Base-by-base conservation (phyloP, 345 rosid genomes). In the Eutrema yunnanense region DNA sequence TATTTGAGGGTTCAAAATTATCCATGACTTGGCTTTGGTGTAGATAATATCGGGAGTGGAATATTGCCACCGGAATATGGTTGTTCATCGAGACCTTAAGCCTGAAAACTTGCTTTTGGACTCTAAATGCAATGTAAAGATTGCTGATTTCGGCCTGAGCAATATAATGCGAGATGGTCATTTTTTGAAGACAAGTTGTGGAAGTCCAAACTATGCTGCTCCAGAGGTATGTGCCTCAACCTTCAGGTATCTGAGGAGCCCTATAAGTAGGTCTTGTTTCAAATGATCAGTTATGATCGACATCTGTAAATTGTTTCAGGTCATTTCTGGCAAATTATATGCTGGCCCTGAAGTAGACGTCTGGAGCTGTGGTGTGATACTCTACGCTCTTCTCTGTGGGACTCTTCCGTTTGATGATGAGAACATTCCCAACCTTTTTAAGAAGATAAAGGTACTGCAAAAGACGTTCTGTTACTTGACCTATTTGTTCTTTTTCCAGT, bases 161-260 rank as follows among this genome's bases (percentile, higher is more conserved):
- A 96, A 90, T 69, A 75, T 90, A 63, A 92, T 96, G 97, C 82
- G 92, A 64, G 99, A 96, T 82, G 99, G 99, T 47, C 94, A 87
- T 80, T 90, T 92, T 72, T 77, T 96, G 61, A 92, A 90, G 81
- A 90, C 97, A 52, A 86, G 96, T 72, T 96, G 99, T 71, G 99
- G 99, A 40, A 96, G 99, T 77, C 96, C 97, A 66, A 90, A 92
- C 74, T 96, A 96, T 79, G 99, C 99, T 47, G 99, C 99, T 27
- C 99, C 98, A 37, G 83, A 79, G 76, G 82, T 71, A 71, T 59
- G 60, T 62, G 34, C 44, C 75, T 70, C 59, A 61, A 55, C 36
- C 27, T 50, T 71, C 59, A 26, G 36, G 34, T 40, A 51, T 48
- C 33, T 57, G 16, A 37, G 53, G 30, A 37, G 65, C 49, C 62